Conservation (phyloP, 1,284 basidiomycete species). For the Cryptococcus depauperatus region DNA sequence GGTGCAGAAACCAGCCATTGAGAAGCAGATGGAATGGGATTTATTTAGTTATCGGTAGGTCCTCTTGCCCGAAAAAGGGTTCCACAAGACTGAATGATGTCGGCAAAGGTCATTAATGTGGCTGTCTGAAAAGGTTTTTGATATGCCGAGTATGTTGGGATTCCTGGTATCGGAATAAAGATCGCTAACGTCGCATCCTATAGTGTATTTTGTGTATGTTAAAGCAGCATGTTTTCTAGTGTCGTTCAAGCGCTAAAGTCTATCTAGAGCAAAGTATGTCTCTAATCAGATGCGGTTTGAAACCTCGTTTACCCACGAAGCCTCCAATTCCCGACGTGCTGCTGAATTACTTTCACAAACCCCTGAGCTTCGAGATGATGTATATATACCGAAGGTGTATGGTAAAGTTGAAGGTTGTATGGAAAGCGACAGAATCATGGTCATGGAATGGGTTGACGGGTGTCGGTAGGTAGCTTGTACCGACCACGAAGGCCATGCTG, state of each 20-base stretch:
- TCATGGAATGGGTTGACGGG: conserved; percentile 75
- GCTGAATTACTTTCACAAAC: conserved; percentile 40
- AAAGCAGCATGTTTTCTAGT: not conserved
- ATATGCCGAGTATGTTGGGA: conserved; percentile 39
- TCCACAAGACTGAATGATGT: not conserved
- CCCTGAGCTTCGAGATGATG: conserved; percentile 58
- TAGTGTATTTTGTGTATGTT: conserved; percentile 43
- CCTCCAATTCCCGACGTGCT: conserved; percentile 42
- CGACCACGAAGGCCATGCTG: not conserved
- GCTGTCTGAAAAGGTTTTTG: conserved; percentile 39
- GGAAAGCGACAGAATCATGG: conserved; percentile 64
- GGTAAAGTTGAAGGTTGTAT: conserved; percentile 53
- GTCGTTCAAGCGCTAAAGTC: not conserved
- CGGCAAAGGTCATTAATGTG: conserved; percentile 34
- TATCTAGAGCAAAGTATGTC: conserved; percentile 57
- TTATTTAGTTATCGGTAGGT: conserved; percentile 47
- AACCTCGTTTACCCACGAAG: conserved; percentile 67
- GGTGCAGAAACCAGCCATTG: conserved; percentile 80
- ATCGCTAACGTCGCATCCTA: conserved; percentile 2
- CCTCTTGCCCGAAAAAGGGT: not conserved
- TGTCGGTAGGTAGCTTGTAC: conserved; percentile 30
- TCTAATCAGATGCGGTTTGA: conserved; percentile 71
- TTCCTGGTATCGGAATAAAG: not conserved
- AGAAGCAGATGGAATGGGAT: conserved; percentile 76
- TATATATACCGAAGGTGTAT: conserved; percentile 72